Percentiles rank a stretch among this genome's conserved stretches.
These are phyloP conservation scores for Fraxinus quadrangulata DNA, from an alignment of 257 asterid species.

Conservation along the genomic window DNA sequence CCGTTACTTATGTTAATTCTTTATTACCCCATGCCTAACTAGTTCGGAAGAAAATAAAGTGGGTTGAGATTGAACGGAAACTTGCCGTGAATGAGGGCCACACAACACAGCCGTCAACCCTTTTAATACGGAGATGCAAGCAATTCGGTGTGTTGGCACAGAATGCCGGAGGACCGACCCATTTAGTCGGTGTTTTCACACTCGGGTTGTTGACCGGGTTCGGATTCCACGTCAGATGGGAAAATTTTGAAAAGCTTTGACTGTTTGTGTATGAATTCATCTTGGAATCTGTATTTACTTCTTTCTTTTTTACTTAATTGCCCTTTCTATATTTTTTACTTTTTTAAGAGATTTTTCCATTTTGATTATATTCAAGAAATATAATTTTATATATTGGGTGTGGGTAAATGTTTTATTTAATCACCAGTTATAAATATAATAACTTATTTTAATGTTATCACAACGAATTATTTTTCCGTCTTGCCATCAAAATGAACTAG, in stretches of 20 bases:
- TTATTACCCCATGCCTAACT: background rate
- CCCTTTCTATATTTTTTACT: background rate
- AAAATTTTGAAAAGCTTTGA: background rate
- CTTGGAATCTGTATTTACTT: background rate
- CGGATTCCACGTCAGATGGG: background rate
- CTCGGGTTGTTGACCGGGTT: slow-evolving; percentile 11
- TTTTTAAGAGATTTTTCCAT: background rate
- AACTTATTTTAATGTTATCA: background rate
- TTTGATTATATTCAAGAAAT: background rate
- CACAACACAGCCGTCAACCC: too few relatives aligned
- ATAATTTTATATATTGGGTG: background rate
- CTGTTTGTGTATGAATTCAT: background rate
- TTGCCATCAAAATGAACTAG: too few relatives aligned
- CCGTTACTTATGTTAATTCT: background rate
- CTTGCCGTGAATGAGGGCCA: too few relatives aligned
- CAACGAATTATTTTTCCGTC: too few relatives aligned
- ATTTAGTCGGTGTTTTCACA: slow-evolving; percentile 3
- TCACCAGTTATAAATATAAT: too few relatives aligned
- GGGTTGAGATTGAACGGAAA: background rate
- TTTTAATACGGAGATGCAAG: too few relatives aligned
- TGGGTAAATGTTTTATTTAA: background rate
- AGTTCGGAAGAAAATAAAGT: background rate
- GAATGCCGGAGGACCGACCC: background rate
- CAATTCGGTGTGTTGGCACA: background rate
- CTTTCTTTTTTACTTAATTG: background rate